phyloP scores from a whole-genome alignment of 495 filamentous ascomycete genomes.

The Parathielavia appendiculata region DNA sequence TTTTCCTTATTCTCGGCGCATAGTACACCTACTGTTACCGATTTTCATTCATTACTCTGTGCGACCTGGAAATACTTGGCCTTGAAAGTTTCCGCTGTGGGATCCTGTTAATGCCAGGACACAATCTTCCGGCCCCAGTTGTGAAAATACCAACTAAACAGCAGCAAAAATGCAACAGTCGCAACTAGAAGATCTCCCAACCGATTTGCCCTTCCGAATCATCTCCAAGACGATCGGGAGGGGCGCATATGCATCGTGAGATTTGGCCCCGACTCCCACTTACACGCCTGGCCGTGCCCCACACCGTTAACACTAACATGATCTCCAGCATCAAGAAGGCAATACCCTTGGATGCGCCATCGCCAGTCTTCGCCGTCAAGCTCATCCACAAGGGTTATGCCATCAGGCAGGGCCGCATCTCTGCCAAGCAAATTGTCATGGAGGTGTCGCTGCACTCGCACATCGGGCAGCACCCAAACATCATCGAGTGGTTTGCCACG shows the following conservation, averaged over 20 bases:
- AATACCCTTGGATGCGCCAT: constrained; percentile 58
- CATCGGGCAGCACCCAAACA: constrained; percentile 82
- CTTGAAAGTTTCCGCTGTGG: constrained; percentile 1
- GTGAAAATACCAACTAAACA: constrained; percentile 15
- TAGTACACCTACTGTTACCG: not conserved
- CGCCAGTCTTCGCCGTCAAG: constrained; percentile 91
- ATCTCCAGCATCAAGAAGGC: constrained; percentile 84
- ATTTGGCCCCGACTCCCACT: constrained; percentile 17
- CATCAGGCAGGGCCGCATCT: constrained; percentile 78
- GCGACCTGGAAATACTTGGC: not conserved
- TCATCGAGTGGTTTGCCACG: constrained; percentile 83
- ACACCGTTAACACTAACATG: constrained; percentile 22
- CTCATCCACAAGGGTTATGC: constrained; percentile 98
- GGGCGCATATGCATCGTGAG: constrained; percentile 95
- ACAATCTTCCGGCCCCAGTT: not conserved
- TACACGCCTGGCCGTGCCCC: constrained; percentile 2
- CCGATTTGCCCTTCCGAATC: constrained; percentile 84
- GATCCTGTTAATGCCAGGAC: constrained; percentile 2
- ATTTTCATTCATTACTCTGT: not conserved
- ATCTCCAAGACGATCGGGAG: constrained; percentile 93
- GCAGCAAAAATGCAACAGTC: constrained; percentile 56
- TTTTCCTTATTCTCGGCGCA: not conserved
- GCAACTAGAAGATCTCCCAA: constrained; percentile 81
- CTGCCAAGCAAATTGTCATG: constrained; percentile 77
- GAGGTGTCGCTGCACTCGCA: constrained; percentile 85